Base-by-base conservation (phyloP, 1,284 basidiomycete genomes). In the Boletus semigastroideus region DNA sequence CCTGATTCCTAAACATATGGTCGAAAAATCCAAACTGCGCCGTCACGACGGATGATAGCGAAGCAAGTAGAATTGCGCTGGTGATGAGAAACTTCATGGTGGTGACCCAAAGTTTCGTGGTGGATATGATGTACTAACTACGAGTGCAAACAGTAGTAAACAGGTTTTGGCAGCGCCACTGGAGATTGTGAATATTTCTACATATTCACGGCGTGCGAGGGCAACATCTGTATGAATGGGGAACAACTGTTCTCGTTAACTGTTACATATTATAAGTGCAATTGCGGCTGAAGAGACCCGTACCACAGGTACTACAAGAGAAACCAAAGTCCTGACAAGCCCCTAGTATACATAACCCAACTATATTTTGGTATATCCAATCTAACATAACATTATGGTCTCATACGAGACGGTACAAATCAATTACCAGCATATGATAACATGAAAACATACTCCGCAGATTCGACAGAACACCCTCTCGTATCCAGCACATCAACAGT, bases 11-110 rank as follows among this genome's bases (percentile, higher is more conserved):
- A 50, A 72, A 72, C 67, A 72, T 63, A 1, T 69, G 67, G 48
- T 72, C 68, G 48, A 72, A 72, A 48, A 72, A 74, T 16, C 63
- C 66, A 52, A 72, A 72, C 42, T 72, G 70, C 17, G 68, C 72
- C 11, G 51, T 55, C 41, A 49, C 72, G 30, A 62, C 37, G 16
- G 68, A 59, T 17, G 58, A 55, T 12, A 65, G 38, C 11, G 55
- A 65, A 30, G 48, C 47, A 19, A 67, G 36, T 10, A 67, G 48
- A 39, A 58, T 28, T 14, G 27, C 39, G 20, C 33, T 50, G 34
- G 48, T 44, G 28, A 48, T 30, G 10, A 16, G 47, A 36, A 49
- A 48, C 37, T 37, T 63, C 67, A 64, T 70, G 42, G 41, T n/a
- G 36, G 38, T 8, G 27, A 39, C 13, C 17, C 17, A 20, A 11